Evolutionary conservation across 176 grass and related monocot genomes (phyloP).

Genomic region (Oropetium thomaeum): DNA sequence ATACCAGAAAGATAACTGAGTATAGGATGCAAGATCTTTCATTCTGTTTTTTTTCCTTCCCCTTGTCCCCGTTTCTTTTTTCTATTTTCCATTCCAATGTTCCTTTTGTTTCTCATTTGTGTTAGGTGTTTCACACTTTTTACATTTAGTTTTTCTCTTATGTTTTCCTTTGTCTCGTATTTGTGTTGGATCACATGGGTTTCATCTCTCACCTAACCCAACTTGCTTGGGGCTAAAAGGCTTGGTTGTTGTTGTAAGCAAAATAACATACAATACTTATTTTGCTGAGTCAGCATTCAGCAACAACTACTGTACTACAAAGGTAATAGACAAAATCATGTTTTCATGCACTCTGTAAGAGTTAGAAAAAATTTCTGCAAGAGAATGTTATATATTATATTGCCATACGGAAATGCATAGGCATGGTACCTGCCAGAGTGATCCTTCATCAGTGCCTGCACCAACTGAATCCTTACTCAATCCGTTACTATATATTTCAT

Average conservation of each 20-base stretch:
- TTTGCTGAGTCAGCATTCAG: neutral
- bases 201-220: too few species aligned
- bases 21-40: too few species aligned
- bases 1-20: slow-evolving; percentile 6
- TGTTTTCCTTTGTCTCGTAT: too few species aligned
- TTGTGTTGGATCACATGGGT: too few species aligned
- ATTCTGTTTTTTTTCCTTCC: too few species aligned
- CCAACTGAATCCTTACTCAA: slow-evolving; percentile 42
- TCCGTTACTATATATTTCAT: slow-evolving; percentile 56
- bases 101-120: too few species aligned
- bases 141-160: too few species aligned
- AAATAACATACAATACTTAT: slow-evolving; percentile 20
- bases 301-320: slow-evolving; percentile 1
- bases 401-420: slow-evolving; percentile 2
- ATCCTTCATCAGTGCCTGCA: slow-evolving; percentile 37
- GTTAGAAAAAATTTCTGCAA: neutral
- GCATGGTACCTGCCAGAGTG: slow-evolving; percentile 63
- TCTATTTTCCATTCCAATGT: too few species aligned
- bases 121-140: too few species aligned
- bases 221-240: too few species aligned
- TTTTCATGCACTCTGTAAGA: neutral
- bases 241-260: too few species aligned
- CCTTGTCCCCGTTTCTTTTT: too few species aligned
- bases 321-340: neutral
- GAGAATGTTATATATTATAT: neutral